Evolutionary conservation across 106 monocot species (phyloP).

Genomic region (Dactylorhiza incarnata): DNA sequence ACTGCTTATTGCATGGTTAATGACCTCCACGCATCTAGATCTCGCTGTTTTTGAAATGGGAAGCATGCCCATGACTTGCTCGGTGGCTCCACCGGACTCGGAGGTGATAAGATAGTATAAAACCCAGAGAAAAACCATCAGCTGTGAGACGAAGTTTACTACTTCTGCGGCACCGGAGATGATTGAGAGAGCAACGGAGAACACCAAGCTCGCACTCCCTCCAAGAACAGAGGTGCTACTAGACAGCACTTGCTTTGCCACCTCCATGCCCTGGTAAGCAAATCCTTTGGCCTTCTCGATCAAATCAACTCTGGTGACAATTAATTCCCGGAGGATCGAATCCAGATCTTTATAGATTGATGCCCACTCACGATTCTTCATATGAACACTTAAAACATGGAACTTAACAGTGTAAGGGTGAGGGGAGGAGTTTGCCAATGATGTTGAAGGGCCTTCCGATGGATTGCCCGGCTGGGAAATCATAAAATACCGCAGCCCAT

Average conservation of each 20-base stretch:
- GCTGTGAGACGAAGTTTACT: constrained; percentile 53
- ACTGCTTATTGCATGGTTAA: constrained; percentile 57
- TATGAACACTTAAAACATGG: constrained; percentile 21
- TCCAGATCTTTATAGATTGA: constrained; percentile 44
- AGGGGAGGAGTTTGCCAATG: constrained; percentile 22
- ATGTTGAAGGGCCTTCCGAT: constrained; percentile 8
- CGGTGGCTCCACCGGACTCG: constrained; percentile 45
- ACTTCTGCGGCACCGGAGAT: constrained; percentile 60
- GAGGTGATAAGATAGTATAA: constrained; percentile 60
- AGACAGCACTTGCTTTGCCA: constrained; percentile 33
- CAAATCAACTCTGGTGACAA: constrained; percentile 41
- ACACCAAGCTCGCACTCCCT: constrained; percentile 42
- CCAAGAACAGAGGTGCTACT: constrained; percentile 42
- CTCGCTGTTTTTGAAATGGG: constrained; percentile 41
- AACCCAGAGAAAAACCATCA: constrained; percentile 67
- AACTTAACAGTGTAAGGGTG: constrained; percentile 42
- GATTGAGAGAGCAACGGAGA: constrained; percentile 28
- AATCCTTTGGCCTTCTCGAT: constrained; percentile 47
- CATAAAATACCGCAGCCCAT: constrained; percentile 31
- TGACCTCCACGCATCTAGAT: constrained; percentile 42
- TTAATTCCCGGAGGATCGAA: constrained; percentile 40
- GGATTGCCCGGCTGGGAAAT: not conserved
- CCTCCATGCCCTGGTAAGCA: constrained; percentile 47
- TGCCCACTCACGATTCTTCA: constrained; percentile 50
- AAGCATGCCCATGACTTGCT: constrained; percentile 50